These are phyloP conservation scores for Akanthomyces lecanii DNA, from an alignment of 2,329 filamentous ascomycete species.

Conservation along the genomic window DNA sequence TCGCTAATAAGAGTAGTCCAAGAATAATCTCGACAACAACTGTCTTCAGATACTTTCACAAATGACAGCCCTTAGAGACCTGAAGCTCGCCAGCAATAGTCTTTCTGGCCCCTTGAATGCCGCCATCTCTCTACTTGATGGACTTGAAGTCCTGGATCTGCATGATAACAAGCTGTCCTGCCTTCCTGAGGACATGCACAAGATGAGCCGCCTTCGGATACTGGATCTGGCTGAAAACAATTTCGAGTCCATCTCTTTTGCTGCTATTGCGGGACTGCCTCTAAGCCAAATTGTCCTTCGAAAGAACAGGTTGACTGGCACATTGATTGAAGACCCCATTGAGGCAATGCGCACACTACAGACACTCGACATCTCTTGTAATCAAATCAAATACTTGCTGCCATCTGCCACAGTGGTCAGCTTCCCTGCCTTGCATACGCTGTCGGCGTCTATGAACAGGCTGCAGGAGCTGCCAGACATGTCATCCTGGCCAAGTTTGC, in stretches of 20 bases:
- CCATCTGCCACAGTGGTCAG: slow-evolving; percentile 44
- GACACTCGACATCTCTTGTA: slow-evolving; percentile 71
- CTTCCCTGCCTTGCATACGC: slow-evolving; percentile 66
- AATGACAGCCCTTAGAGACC: slow-evolving; percentile 67
- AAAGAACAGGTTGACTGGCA: slow-evolving; percentile 73
- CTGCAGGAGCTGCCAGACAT: slow-evolving; percentile 70
- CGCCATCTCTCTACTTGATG: slow-evolving; percentile 58
- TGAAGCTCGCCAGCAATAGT: slow-evolving; percentile 76
- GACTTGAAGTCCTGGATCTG: slow-evolving; percentile 76
- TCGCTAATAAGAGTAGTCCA: slow-evolving; percentile 40
- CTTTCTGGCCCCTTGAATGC: slow-evolving; percentile 64
- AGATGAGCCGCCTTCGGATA: slow-evolving; percentile 64
- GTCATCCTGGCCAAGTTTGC: slow-evolving; percentile 66
- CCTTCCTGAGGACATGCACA: slow-evolving; percentile 64
- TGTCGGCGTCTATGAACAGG: slow-evolving; percentile 78
- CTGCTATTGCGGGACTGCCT: slow-evolving; percentile 61
- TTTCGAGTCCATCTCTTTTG: slow-evolving; percentile 67
- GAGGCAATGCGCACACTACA: slow-evolving; percentile 62
- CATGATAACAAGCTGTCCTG: slow-evolving; percentile 73
- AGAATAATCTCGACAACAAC: slow-evolving; percentile 73
- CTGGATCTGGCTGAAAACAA: slow-evolving; percentile 79
- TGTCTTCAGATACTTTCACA: slow-evolving; percentile 70
- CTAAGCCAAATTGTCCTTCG: slow-evolving; percentile 69
- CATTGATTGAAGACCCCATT: slow-evolving; percentile 62
- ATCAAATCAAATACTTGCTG: slow-evolving; percentile 59